Percentiles rank a stretch among this genome's conserved stretches.
Conservation (phyloP, 345 rosid species). For the Cardiospermum halicacabum region DNA sequence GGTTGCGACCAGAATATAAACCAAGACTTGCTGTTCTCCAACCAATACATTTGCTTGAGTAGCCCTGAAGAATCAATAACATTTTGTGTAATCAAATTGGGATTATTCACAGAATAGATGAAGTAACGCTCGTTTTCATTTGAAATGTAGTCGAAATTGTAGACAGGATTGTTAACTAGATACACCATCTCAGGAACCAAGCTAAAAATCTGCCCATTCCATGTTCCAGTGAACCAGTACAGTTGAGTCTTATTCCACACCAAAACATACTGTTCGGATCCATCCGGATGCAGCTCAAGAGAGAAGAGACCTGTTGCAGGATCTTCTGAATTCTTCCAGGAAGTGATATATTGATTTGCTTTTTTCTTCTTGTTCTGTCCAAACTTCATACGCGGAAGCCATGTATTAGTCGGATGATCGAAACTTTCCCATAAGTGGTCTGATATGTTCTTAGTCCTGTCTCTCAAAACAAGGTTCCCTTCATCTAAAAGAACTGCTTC, state of each 20-base stretch:
- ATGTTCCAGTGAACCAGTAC: conserved; percentile 65
- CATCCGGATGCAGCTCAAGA: conserved; percentile 47
- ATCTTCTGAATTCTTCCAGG: conserved; percentile 59
- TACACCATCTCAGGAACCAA: conserved; percentile 65
- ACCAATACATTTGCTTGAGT: conserved; percentile 46
- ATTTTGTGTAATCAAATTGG: conserved; percentile 29
- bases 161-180: conserved; percentile 29
- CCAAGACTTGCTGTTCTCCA: conserved; percentile 33
- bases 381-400: conserved; percentile 70
- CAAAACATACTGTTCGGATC: conserved; percentile 44
- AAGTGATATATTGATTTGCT: conserved; percentile 34
- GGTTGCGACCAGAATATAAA: conserved; percentile 68
- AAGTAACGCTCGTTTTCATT: conserved; percentile 52
- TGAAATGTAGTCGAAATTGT: conserved; percentile 41
- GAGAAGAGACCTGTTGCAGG: conserved; percentile 77
- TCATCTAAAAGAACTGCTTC: conserved; percentile 31
- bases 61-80: conserved; percentile 61
- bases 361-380: conserved; percentile 37
- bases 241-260: conserved; percentile 42
- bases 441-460: conserved; percentile 19
- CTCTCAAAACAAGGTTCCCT: conserved; percentile 44
- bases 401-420: conserved; percentile 58
- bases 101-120: conserved; percentile 34
- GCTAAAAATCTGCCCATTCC: conserved; percentile 49
- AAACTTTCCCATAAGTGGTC: conserved; percentile 63